Conservation (phyloP, 108 stramenopile species). For the Pseudonitzschia multiseries region DNA sequence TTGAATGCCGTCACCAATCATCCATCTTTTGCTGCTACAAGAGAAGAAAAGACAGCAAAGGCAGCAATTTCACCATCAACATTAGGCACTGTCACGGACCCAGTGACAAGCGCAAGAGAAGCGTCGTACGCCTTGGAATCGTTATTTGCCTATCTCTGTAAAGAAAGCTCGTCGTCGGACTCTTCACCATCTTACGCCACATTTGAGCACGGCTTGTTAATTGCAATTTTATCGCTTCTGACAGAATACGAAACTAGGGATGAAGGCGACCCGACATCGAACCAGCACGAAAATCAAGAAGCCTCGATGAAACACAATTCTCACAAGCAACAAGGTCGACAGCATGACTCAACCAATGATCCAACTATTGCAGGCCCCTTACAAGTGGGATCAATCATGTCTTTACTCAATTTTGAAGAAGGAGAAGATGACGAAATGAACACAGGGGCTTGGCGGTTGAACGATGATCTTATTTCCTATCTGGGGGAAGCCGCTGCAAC, state of each 20-base stretch:
- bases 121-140: constrained; percentile 44
- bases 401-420: constrained; percentile 26
- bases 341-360: constrained; percentile 15
- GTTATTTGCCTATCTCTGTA: constrained; percentile 53
- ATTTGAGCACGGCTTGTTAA: constrained; percentile 46
- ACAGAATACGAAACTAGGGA: constrained; percentile 22
- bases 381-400: constrained; percentile 60
- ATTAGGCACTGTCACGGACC: background rate
- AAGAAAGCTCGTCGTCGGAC: constrained; percentile 19
- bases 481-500: constrained; percentile 67
- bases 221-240: constrained; percentile 57
- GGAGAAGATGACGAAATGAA: constrained; percentile 24
- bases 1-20: constrained; percentile 42
- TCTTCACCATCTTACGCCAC: constrained; percentile 21
- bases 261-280: background rate
- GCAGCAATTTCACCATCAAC: constrained; percentile 1
- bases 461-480: constrained; percentile 50
- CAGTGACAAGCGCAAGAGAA: background rate
- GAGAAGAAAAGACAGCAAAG: background rate
- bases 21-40: constrained; percentile 27
- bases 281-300: constrained; percentile 1
- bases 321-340: background rate
- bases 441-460: constrained; percentile 28
- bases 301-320: background rate
- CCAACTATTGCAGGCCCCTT: constrained; percentile 30